Base-by-base conservation (phyloP, 2,329 filamentous ascomycete species). In the Leptographium procerum region DNA sequence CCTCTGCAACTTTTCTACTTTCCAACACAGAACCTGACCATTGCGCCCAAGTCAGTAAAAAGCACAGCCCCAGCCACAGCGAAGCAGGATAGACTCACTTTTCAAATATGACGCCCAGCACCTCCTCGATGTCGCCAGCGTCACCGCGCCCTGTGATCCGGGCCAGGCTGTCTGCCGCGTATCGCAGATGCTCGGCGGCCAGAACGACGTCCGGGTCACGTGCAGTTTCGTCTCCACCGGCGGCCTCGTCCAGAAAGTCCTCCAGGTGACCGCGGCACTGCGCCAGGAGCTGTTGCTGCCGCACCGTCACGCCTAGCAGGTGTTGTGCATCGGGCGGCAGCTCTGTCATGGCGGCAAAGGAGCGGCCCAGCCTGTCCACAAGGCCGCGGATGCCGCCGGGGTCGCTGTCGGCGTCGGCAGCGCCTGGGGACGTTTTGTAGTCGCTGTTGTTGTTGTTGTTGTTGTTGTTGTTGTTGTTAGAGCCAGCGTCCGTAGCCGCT, bases 91-190 rank as follows among this genome's bases (percentile, higher is more conserved):
- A n/a, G n/a, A 82, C 83, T 77, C 75, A 95, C 89, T 95, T 97
- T 71, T 97, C 92, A 74, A 99, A 99, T 4, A 99, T 91, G 26
- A 99, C 91, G 0, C 94, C 94, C 51, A 99, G 74, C 9, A 99
- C 89, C 68, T 97, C 94, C 69, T 99, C 92, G 19, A 97, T 90
- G 71, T 97, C 92, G 2, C 91, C 89, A 47, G 81, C 82, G 65
- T 91, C 89, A 1, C 91, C 91, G 58, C 83, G 83, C 0, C 94
- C 94, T 1, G 91, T 97, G 65, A 97, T 95, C 59, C 85, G 83
- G 2, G 90, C 87, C n/a, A 96, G 77, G 62, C 84, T 86, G 56
- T 86, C 82, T 1, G 89, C 91, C 14, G 91, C 91, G 64, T 83
- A 84, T 50, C 94, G 85, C 58, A 99, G 77, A 68, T 91, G 84